Conservation (phyloP, 2,329 filamentous ascomycete genomes). For the Cladosporium sp. region DNA sequence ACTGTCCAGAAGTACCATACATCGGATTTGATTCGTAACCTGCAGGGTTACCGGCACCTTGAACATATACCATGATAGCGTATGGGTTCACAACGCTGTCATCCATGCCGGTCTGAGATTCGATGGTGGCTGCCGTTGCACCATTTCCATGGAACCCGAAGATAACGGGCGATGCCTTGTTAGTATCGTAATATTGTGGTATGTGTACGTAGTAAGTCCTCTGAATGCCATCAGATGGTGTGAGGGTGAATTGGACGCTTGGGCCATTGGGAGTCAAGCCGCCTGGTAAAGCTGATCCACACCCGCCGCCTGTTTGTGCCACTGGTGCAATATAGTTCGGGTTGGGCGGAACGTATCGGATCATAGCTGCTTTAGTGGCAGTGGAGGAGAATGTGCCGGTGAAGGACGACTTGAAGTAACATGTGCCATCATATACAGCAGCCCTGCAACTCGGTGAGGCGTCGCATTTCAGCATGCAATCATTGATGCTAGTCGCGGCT, state of each 20-base stretch:
- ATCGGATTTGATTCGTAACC: conserved; percentile 19
- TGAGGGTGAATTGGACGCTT: conserved; percentile 16
- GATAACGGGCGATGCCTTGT: conserved; percentile 38
- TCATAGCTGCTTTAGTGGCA: conserved; percentile 8
- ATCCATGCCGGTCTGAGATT: conserved; percentile 40
- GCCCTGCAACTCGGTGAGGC: conserved; percentile 12
- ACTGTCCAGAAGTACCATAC: not conserved
- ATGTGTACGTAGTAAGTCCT: conserved; percentile 37
- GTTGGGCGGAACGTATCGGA: conserved; percentile 19
- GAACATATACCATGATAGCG: conserved; percentile 41
- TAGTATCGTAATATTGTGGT: conserved; percentile 35
- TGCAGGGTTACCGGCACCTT: conserved; percentile 24
- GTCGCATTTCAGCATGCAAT: conserved; percentile 19
- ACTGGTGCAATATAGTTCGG: conserved; percentile 17
- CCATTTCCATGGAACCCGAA: conserved; percentile 43
- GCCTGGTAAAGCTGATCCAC: conserved; percentile 19
- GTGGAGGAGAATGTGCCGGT: not conserved
- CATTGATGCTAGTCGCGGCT: conserved; percentile 11
- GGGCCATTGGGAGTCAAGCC: conserved; percentile 19
- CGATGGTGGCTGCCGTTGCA: conserved; percentile 34
- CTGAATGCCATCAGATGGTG: conserved; percentile 23
- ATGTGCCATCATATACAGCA: conserved; percentile 15
- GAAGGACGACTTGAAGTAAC: conserved; percentile 21
- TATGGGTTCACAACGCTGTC: conserved; percentile 40
- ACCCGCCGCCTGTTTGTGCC: conserved; percentile 22